Evolutionary conservation across 352 stramenopile genomes (phyloP).

Genomic region (Globisporangium nagaii): DNA sequence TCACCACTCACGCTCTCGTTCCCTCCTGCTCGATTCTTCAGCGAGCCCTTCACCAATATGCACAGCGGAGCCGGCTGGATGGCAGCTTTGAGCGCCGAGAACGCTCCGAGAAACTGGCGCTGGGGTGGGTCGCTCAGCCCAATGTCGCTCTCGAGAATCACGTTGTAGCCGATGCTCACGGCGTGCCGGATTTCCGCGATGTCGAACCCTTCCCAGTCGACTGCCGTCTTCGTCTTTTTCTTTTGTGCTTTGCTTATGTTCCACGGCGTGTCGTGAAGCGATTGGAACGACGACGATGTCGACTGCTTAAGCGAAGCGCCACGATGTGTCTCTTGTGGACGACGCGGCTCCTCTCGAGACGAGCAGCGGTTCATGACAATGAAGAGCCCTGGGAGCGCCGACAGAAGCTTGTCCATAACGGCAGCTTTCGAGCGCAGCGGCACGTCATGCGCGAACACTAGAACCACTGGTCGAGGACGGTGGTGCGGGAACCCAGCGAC

Average conservation of each 20-base stretch:
- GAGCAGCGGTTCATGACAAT: conserved; percentile 46
- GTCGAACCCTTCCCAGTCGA: conserved; percentile 17
- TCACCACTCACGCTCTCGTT: conserved; percentile 5
- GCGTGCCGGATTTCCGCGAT: conserved; percentile 29
- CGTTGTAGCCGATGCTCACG: conserved; percentile 41
- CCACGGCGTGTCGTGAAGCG: conserved; percentile 1
- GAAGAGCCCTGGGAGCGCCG: conserved; percentile 64
- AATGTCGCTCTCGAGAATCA: conserved; percentile 78
- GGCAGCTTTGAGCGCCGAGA: conserved; percentile 59
- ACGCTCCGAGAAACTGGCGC: conserved; percentile 49
- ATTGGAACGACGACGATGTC: conserved; percentile 8
- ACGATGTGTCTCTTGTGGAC: not conserved
- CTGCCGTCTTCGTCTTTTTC: not conserved
- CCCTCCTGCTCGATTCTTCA: conserved; percentile 36
- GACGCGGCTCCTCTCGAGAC: not conserved
- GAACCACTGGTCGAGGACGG: conserved; percentile 48
- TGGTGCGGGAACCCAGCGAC: conserved; percentile 20
- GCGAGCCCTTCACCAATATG: conserved; percentile 47
- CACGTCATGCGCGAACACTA: conserved; percentile 69
- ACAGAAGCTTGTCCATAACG: conserved; percentile 39
- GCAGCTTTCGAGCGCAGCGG: conserved; percentile 25
- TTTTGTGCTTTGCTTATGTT: not conserved
- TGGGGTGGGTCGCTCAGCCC: conserved; percentile 57
- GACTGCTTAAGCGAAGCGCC: not conserved
- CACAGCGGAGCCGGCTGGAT: conserved; percentile 59